Base-by-base conservation (phyloP, 495 filamentous ascomycete genomes). In the Aspergillus ellipticus region DNA sequence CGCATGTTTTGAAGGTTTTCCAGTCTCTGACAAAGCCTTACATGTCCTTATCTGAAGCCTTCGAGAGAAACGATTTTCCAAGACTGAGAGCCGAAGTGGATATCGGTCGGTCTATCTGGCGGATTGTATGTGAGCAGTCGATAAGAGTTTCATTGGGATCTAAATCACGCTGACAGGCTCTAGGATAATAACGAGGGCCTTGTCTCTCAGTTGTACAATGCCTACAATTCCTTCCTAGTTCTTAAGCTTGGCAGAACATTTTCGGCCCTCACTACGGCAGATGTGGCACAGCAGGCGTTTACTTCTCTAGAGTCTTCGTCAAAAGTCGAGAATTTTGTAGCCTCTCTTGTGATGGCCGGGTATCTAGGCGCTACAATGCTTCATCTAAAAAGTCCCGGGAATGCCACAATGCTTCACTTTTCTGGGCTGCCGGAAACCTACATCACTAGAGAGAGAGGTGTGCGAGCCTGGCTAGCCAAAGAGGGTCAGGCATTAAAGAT, bases 1-100 rank as follows among this genome's bases (percentile, higher is more conserved):
- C 67, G 0, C 60, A 70, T 31, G 78, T 83, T 10, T 69, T 76
- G 45, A 89, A 87, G 58, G 60, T 69, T 3, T 87, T 85, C 54
- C 78, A 77, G 43, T 69, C 74, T 5, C 59, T 89, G 17, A 79
- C 82, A 33, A 90, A 83, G 60, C 82, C 89, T 15, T 96, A 97
- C 66, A 72, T 85, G 6, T 70, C 77, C 22, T 68, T 96, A 31
- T 88, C 83, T 5, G 75, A 80, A 6, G 76, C 84, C 6, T 97
- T 96, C 61, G 79, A 84, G 61, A 67, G 76, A 37, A 75, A 79
- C 13, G 78, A 85, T 48, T 72, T 79, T 11, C 68, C 74, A 2
- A 77, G 72, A 54, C 71, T 94, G 17, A 75, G 75, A 56, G 69
- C 75, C 9, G 88, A 92, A 64, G 72, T 80, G 29, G 75, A 85